Conservation (phyloP, 805 yeast species). For the Metschnikowia vanudenii region DNA sequence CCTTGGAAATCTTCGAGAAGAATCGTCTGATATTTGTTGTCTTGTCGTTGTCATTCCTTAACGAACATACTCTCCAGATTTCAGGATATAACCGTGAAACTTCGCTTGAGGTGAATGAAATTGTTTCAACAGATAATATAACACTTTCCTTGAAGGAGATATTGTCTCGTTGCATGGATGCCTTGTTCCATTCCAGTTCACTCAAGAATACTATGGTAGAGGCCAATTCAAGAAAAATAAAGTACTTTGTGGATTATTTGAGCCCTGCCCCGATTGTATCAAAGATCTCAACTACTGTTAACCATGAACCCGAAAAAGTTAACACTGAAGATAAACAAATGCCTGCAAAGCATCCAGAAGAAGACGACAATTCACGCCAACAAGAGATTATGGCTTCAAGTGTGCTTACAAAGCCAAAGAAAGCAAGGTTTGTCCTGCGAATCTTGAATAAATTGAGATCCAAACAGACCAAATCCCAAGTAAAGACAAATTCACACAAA, state of each 20-base stretch:
- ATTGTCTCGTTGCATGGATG: slow-evolving; percentile 21
- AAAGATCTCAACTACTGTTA: background rate
- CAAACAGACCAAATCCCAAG: background rate
- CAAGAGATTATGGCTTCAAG: too few species aligned
- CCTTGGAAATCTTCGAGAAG: slow-evolving; percentile 30
- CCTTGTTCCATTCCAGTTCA: slow-evolving; percentile 26
- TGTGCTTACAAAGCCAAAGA: too few species aligned
- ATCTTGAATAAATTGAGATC: background rate
- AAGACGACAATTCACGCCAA: too few species aligned
- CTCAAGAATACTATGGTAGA: slow-evolving; percentile 19
- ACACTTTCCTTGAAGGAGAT: slow-evolving; percentile 23
- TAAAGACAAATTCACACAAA: too few species aligned
- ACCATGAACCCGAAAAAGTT: background rate
- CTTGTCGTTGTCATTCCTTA: slow-evolving; percentile 45
- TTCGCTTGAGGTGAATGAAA: slow-evolving; percentile 22
- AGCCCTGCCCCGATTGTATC: background rate
- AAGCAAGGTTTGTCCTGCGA: slow-evolving; percentile 1
- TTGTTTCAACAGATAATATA: slow-evolving; percentile 23
- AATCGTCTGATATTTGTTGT: slow-evolving; percentile 44
- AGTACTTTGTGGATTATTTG: background rate
- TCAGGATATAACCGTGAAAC: slow-evolving; percentile 13
- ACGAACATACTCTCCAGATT: slow-evolving; percentile 24
- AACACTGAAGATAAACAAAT: background rate
- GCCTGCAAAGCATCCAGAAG: background rate
- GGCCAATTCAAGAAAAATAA: slow-evolving; percentile 5